phyloP scores from a whole-genome alignment of 768 basidiomycete genomes.

The Pisolithus albus region DNA sequence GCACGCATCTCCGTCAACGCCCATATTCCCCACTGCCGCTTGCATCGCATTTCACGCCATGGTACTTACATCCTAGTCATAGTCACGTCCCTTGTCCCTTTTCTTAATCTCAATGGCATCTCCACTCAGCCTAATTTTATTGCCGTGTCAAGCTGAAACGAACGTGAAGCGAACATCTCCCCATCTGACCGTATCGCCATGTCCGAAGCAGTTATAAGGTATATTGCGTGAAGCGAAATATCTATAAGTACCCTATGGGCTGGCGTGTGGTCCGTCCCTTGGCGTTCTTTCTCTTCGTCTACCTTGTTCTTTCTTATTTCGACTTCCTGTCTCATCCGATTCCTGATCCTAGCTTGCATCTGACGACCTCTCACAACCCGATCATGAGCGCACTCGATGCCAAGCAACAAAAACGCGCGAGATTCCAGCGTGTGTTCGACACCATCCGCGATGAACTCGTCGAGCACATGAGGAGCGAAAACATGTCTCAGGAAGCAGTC shows the following conservation, averaged over 20 bases:
- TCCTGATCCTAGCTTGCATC: no score
- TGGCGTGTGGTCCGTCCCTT: no score
- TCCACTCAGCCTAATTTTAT: conserved; percentile 12
- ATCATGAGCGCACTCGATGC: conserved; percentile 17
- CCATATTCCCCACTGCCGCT: neutral
- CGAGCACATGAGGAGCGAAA: conserved; percentile 54
- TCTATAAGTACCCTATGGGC: no score
- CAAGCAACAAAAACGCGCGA: conserved; percentile 44
- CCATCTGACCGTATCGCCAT: neutral
- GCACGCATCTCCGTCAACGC: conserved; percentile 5
- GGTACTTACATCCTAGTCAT: conserved; percentile 7
- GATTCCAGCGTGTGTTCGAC: conserved; percentile 70
- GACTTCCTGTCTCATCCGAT: no score
- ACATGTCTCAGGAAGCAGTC: conserved; percentile 78
- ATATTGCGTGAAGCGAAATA: no score
- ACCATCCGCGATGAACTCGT: conserved; percentile 74
- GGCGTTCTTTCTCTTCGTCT: no score
- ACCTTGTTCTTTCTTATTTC: no score
- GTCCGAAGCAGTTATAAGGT: no score
- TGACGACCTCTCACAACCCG: neutral
- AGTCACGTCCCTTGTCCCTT: conserved; percentile 6
- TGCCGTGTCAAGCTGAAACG: neutral
- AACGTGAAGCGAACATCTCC: neutral
- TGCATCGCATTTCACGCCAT: conserved; percentile 6
- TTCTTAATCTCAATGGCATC: conserved; percentile 15